Percentiles rank a stretch among this genome's conserved stretches.
phyloP scores from a whole-genome alignment of 2,329 filamentous ascomycete genomes.

The Didymella arachidicola region DNA sequence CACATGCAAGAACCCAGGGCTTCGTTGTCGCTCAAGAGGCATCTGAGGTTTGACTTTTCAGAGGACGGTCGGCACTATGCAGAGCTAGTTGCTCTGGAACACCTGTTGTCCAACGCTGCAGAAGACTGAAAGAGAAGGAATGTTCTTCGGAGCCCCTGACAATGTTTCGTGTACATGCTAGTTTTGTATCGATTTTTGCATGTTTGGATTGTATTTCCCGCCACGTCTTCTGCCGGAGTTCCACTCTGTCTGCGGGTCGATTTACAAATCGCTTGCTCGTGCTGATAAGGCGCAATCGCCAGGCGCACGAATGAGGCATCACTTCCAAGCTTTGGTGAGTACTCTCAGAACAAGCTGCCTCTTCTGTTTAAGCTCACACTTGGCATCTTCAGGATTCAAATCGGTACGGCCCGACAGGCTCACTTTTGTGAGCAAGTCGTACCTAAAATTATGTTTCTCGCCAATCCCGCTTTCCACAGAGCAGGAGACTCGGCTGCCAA shows the following conservation, averaged over 20 bases:
- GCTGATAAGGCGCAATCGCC: slow-evolving; percentile 15
- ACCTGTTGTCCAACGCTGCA: background rate
- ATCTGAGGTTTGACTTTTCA: background rate
- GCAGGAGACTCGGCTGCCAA: slow-evolving; percentile 6
- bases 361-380: slow-evolving; percentile 19
- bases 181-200: background rate
- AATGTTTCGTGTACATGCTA: background rate
- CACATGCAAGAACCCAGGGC: background rate
- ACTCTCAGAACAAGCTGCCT: slow-evolving; percentile 15
- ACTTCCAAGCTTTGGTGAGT: background rate
- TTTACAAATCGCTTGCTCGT: slow-evolving; percentile 1
- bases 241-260: background rate
- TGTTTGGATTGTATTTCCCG: background rate
- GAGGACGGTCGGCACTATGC: background rate
- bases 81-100: background rate
- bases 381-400: slow-evolving; percentile 3
- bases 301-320: background rate
- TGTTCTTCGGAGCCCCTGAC: background rate
- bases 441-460: background rate
- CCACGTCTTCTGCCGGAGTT: background rate
- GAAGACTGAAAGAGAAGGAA: background rate
- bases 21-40: background rate
- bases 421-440: slow-evolving; percentile 1
- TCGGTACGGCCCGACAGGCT: slow-evolving; percentile 15
- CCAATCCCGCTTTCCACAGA: slow-evolving; percentile 8